phyloP scores from a whole-genome alignment of 1,139 yeast species.

The Yamadazyma pseudoaaseri region DNA sequence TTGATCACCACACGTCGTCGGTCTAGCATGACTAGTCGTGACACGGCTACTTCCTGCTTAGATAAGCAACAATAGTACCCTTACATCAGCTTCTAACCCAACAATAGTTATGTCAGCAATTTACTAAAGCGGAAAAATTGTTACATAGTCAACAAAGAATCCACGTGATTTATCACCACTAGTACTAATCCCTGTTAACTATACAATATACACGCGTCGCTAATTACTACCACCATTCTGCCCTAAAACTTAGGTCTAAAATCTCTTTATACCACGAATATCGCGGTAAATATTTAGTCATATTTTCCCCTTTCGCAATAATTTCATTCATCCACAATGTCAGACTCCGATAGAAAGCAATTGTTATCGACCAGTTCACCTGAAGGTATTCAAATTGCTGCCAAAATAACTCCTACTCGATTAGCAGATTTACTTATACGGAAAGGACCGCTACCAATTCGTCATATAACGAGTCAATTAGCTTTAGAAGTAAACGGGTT shows the following conservation, averaged over 20 bases:
- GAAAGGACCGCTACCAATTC: slow-evolving; percentile 87
- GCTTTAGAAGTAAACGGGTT: slow-evolving; percentile 76
- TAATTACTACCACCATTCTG: neutral
- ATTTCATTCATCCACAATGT: neutral
- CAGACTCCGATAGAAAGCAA: slow-evolving; percentile 14
- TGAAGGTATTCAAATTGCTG: slow-evolving; percentile 85
- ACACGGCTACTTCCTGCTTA: too few relatives aligned
- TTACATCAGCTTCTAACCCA: too few relatives aligned
- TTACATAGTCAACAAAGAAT: too few relatives aligned
- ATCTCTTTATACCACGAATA: neutral
- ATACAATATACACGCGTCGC: neutral
- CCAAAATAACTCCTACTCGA: slow-evolving; percentile 78
- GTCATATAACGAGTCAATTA: slow-evolving; percentile 82
- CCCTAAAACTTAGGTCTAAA: neutral
- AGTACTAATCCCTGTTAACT: too few relatives aligned
- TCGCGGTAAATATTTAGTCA: neutral
- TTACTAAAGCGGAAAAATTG: too few relatives aligned
- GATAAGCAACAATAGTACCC: too few relatives aligned
- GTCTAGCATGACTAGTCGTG: too few relatives aligned
- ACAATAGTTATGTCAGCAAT: too few relatives aligned
- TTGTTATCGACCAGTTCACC: slow-evolving; percentile 78
- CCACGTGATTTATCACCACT: too few relatives aligned
- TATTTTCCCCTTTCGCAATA: neutral
- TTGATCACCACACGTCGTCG: too few relatives aligned
- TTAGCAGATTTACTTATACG: slow-evolving; percentile 65